Percentiles rank a stretch among this genome's conserved stretches.
Evolutionary conservation across 1,284 basidiomycete species (phyloP).

Genomic region (Pholiota adiposa): DNA sequence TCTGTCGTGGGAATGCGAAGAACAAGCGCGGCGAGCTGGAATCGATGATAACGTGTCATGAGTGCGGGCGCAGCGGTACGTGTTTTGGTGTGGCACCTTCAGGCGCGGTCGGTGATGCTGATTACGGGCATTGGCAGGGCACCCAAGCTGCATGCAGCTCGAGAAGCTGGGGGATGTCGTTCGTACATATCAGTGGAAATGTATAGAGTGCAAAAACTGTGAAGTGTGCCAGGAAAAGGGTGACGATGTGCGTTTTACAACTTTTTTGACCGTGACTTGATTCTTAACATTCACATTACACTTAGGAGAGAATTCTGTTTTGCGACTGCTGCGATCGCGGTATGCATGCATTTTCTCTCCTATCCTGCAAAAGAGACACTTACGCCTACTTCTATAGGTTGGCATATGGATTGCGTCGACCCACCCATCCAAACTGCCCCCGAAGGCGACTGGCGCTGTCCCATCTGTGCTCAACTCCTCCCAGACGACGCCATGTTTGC

Average conservation of each 20-base stretch:
- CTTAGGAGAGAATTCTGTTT: slow-evolving; percentile 82
- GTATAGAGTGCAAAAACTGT: slow-evolving; percentile 93
- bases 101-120: slow-evolving; percentile 10
- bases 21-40: slow-evolving; percentile 63
- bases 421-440: slow-evolving; percentile 77
- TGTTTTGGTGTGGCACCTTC: slow-evolving; percentile 14
- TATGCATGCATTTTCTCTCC: slow-evolving; percentile 31
- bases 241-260: slow-evolving; percentile 75
- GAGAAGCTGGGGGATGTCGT: slow-evolving; percentile 56
- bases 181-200: slow-evolving; percentile 83
- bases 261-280: too few relatives aligned
- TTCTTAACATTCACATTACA: too few relatives aligned
- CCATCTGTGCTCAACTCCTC: slow-evolving; percentile 51
- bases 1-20: slow-evolving; percentile 65
- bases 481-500: slow-evolving; percentile 23
- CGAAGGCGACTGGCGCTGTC: slow-evolving; percentile 79
- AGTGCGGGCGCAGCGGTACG: slow-evolving; percentile 61
- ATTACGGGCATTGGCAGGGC: slow-evolving; percentile 50
- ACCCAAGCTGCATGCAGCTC: slow-evolving; percentile 78
- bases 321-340: slow-evolving; percentile 96
- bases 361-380: slow-evolving; percentile 12
- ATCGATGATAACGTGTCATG: slow-evolving; percentile 69
- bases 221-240: slow-evolving; percentile 87
- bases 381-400: slow-evolving; percentile 52
- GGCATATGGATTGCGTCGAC: slow-evolving; percentile 89